Evolutionary conservation across 1,139 yeast genomes (phyloP), one percentile per base, ranked within the genome.

Genomic region (Blastobotrys serpentis): DNA sequence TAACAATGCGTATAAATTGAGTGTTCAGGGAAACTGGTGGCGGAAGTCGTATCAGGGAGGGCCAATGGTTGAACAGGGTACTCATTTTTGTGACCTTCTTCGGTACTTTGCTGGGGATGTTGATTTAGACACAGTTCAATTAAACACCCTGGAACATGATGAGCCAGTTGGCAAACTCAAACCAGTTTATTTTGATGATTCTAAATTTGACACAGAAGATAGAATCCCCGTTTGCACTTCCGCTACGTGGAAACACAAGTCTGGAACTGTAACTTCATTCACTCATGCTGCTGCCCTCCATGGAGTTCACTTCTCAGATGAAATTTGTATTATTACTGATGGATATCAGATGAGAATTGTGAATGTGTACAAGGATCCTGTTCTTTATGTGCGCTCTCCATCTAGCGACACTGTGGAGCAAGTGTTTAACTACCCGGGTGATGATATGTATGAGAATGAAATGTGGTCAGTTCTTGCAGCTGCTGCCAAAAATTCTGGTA

Each of bases 91-190:
- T 30, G 59, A 56, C 37, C 45, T 56, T 32, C 43, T 46, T 19
- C 45, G 59, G 13, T 52, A 48, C 50, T 43, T 56, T 26, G 60
- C 54, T n/a, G 60, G 60, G 3, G 60, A 56, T 13, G 57, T 55
- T 32, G 53, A 46, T 17, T 34, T 55, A 34, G 49, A 52, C 37
- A 44, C 57, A 3, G 52, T 56, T 21, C 47, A 44, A 23, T 57
- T 56, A 21, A 44, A 33, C 17, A 48, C 57, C 1, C 45, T 56
- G 5, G 52, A 53, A 22, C 52, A 56, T 46, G 50, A 53, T 34
- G 58, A 53, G 25, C 52, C 50, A 4, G 55, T 57, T 5, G 60
- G 60, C 3, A 50, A 55, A 36, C 49, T 56, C 17, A 30, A 43
- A 29, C 55, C 54, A 16, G 52, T 50, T 32, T 47, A 51, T 6